phyloP scores from a whole-genome alignment of 352 stramenopile species.

The Elongisporangium prolatum region DNA sequence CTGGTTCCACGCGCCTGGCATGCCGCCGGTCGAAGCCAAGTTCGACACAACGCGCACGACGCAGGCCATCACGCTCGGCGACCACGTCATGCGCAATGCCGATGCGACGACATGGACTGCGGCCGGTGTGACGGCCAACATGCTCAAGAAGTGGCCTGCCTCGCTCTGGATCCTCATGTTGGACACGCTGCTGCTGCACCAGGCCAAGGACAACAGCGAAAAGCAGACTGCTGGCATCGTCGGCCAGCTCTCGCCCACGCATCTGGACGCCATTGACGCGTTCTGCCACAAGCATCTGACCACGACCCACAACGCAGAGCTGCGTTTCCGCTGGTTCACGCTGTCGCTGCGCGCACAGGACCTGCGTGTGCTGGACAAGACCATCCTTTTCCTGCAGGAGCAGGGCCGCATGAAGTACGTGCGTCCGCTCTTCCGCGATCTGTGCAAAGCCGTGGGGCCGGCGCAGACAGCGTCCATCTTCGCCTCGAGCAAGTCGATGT shows the following conservation, averaged over 20 bases:
- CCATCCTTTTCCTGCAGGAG: constrained; percentile 48
- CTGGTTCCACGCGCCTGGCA: constrained; percentile 89
- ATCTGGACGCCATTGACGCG: constrained; percentile 55
- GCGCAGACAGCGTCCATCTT: constrained; percentile 27
- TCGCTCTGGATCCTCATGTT: constrained; percentile 54
- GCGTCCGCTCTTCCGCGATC: constrained; percentile 56
- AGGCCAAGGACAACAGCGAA: constrained; percentile 9
- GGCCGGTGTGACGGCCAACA: neutral
- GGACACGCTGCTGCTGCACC: constrained; percentile 48
- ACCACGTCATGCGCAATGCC: constrained; percentile 25
- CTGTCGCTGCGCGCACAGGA: constrained; percentile 47
- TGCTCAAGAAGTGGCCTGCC: constrained; percentile 29
- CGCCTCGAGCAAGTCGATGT: constrained; percentile 46
- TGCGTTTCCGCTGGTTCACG: constrained; percentile 71
- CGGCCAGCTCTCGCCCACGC: constrained; percentile 16
- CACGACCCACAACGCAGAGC: constrained; percentile 56
- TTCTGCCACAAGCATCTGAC: constrained; percentile 41
- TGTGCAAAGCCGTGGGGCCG: constrained; percentile 33
- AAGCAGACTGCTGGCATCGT: neutral
- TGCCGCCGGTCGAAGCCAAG: constrained; percentile 76
- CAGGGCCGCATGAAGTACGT: constrained; percentile 79
- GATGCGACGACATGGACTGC: constrained; percentile 22
- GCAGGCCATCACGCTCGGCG: constrained; percentile 34
- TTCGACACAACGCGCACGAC: constrained; percentile 86
- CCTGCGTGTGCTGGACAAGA: constrained; percentile 31